phyloP scores from a whole-genome alignment of 2,329 filamentous ascomycete genomes.

The Colletotrichum neosansevieriae region DNA sequence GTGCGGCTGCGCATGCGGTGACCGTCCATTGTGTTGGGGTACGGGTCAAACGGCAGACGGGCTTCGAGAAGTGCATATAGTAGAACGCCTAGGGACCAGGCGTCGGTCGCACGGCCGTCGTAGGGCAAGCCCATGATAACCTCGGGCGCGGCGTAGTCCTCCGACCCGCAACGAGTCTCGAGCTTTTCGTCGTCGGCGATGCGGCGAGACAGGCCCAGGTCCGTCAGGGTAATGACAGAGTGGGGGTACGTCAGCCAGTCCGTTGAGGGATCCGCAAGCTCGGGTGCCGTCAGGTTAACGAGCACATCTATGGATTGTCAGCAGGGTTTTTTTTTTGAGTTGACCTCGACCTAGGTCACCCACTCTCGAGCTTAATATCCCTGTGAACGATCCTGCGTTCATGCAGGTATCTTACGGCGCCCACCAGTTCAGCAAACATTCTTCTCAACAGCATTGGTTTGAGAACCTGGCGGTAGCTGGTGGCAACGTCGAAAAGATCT shows the following conservation, averaged over 20 bases:
- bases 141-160: slow-evolving; percentile 97
- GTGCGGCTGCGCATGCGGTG: slow-evolving; percentile 83
- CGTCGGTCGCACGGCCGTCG: slow-evolving; percentile 90
- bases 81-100: slow-evolving; percentile 94
- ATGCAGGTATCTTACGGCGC: slow-evolving; percentile 88
- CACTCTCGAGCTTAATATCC: slow-evolving; percentile 97
- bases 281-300: slow-evolving; percentile 80
- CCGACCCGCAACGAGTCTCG: slow-evolving; percentile 93
- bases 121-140: slow-evolving; percentile 96
- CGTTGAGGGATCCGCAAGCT: slow-evolving; percentile 71
- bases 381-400: slow-evolving; percentile 89
- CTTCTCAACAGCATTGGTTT: slow-evolving; percentile 79
- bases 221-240: slow-evolving; percentile 88
- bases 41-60: slow-evolving; percentile 91
- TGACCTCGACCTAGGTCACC: slow-evolving; percentile 49
- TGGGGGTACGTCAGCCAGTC: slow-evolving; percentile 83
- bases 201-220: slow-evolving; percentile 88
- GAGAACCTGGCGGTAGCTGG: slow-evolving; percentile 75
- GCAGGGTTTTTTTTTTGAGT: slow-evolving; percentile 3
- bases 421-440: slow-evolving; percentile 90
- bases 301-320: slow-evolving; percentile 77
- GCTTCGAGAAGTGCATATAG: slow-evolving; percentile 94
- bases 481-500: slow-evolving; percentile 94
- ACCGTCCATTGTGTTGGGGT: slow-evolving; percentile 82
- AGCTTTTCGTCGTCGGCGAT: slow-evolving; percentile 89